Evolutionary conservation across 2,329 filamentous ascomycete genomes (phyloP).

Genomic region (Colletotrichum sp.): DNA sequence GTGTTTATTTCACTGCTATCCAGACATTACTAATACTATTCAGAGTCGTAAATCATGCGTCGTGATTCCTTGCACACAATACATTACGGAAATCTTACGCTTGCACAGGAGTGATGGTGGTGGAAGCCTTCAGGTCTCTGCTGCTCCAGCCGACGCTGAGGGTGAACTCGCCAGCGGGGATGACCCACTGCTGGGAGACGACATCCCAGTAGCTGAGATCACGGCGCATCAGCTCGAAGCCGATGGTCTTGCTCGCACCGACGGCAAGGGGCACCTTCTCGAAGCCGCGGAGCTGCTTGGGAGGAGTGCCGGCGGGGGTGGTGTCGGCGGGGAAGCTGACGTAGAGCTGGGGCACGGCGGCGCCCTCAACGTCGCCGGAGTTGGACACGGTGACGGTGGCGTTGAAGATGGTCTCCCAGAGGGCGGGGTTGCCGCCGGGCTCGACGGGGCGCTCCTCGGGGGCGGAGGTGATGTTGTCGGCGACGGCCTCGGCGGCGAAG

Average conservation of each 20-base stretch:
- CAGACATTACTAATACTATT: constrained; percentile 19
- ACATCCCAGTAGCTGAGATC: constrained; percentile 57
- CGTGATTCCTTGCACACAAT: not conserved
- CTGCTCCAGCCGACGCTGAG: constrained; percentile 36
- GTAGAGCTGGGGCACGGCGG: constrained; percentile 61
- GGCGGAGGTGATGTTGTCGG: constrained; percentile 28
- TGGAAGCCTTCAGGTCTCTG: constrained; percentile 18
- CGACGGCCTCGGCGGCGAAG: constrained; percentile 24
- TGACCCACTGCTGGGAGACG: constrained; percentile 44
- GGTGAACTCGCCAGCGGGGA: constrained; percentile 35
- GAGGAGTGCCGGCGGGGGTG: constrained; percentile 48
- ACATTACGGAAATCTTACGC: not conserved
- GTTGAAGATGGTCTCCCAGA: constrained; percentile 57
- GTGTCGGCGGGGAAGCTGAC: constrained; percentile 43
- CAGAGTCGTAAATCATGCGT: constrained; percentile 7
- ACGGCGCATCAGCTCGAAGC: constrained; percentile 51
- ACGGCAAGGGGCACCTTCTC: constrained; percentile 50
- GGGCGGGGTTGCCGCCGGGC: constrained; percentile 61
- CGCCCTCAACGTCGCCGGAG: constrained; percentile 52
- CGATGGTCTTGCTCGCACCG: constrained; percentile 43
- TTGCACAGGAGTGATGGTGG: constrained; percentile 13
- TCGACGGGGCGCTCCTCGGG: constrained; percentile 32
- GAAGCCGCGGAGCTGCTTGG: constrained; percentile 55
- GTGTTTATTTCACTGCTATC: not conserved
- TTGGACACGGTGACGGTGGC: constrained; percentile 55